phyloP scores from a whole-genome alignment of 2,329 filamentous ascomycete species.

The Apiospora pterosperma region DNA sequence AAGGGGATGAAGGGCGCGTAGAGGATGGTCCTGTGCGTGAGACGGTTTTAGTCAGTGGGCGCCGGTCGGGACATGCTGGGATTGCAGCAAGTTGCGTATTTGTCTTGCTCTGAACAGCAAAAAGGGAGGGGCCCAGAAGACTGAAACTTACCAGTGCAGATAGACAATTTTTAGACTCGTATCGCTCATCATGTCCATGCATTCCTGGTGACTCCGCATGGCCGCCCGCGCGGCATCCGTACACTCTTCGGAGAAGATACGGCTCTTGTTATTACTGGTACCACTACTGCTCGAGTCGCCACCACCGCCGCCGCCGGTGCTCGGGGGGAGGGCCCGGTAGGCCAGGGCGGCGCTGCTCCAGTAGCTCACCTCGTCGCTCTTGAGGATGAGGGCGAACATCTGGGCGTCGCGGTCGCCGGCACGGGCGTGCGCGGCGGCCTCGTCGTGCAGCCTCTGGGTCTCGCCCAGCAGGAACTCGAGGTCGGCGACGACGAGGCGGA shows the following conservation, averaged over 20 bases:
- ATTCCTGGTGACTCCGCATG: constrained; percentile 36
- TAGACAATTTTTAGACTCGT: constrained; percentile 37
- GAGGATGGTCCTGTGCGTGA: constrained; percentile 35
- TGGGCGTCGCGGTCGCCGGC: constrained; percentile 17
- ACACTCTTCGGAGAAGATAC: constrained; percentile 39
- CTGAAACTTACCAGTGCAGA: constrained; percentile 38
- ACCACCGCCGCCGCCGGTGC: constrained; percentile 23
- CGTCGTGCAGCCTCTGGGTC: constrained; percentile 21
- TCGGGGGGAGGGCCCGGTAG: constrained; percentile 37
- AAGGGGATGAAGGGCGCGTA: constrained; percentile 52
- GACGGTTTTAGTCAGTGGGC: constrained; percentile 9
- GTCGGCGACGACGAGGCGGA: constrained; percentile 26
- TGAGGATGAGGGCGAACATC: constrained; percentile 32
- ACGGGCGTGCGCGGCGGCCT: constrained; percentile 14
- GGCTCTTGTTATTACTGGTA: not conserved
- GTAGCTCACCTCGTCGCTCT: constrained; percentile 39
- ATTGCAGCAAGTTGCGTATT: too few relatives aligned
- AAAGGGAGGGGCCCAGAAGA: not conserved
- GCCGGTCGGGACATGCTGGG: not conserved
- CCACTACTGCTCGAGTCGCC: constrained; percentile 4
- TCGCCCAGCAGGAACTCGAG: constrained; percentile 27
- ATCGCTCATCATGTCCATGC: constrained; percentile 34
- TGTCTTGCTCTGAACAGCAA: too few relatives aligned
- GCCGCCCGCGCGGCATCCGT: constrained; percentile 38
- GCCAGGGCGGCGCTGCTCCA: constrained; percentile 38